Base-by-base conservation (phyloP, 345 rosid species). In the Iberis pinnata region DNA sequence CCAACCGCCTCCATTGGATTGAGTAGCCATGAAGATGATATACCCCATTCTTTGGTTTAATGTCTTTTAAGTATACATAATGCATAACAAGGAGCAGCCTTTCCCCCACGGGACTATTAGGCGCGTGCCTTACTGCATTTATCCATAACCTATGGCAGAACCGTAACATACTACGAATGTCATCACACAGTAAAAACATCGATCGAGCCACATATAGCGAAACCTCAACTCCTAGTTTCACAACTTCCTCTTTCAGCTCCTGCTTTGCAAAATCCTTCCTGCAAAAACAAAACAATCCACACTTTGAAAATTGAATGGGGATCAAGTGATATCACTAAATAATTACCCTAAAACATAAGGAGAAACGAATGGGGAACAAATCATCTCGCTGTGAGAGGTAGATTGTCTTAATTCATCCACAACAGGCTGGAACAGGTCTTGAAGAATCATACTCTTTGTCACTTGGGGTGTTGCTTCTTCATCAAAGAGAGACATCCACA, bases 401-500 rank as follows among this genome's bases (percentile, higher is more conserved):
- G n/a, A n/a, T n/a, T n/a, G n/a, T n/a, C n/a, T n/a, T n/a, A n/a
- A 2, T 9, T 9, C 2, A 6, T 5, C 8, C 8, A 25, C n/a
- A 24, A 25, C 0, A 0, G 31, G 44, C 18, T 6, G 6, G 37
- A 41, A 27, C 9, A 41, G 2, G 24, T 55, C 60, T 2, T 1
- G 7, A 16, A 41, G 4, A 20, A 6, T n/a, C n/a, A 20, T 19
- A 27, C 9, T 37, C 12, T 4, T 4, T 5, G 4, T 49, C 6
- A 37, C 37, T 19, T n/a, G 18, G 19, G 10, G 4, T 11, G 44
- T n/a, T n/a, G 20, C 18, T 26, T 47, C 9, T 18, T 49, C 27
- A 16, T 54, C 18, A 15, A 54, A 54, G n/a, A 54, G 48, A 40
- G 60, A 17, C n/a, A 40, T 40, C 60, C 60, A 54, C 14, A 54